phyloP scores from a whole-genome alignment of 257 asterid species.

The Solanum dulcamara region DNA sequence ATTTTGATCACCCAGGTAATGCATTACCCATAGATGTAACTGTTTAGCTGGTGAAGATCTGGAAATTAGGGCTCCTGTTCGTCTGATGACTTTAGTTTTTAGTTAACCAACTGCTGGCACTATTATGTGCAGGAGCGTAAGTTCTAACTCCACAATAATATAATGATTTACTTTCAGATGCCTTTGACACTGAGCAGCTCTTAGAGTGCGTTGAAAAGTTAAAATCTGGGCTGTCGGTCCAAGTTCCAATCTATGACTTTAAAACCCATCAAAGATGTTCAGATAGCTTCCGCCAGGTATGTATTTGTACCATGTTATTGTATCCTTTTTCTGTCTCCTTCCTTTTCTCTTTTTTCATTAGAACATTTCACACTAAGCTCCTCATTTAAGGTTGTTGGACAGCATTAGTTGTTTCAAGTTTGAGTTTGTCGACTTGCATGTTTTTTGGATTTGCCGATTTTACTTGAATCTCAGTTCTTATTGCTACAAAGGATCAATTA shows the following conservation, averaged over 20 bases:
- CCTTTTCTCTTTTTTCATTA: not conserved
- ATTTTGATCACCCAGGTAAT: slow-evolving; percentile 97
- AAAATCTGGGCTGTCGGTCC: slow-evolving; percentile 64
- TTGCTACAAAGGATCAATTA: not conserved
- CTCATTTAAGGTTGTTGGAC: not conserved
- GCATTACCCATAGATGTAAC: not conserved
- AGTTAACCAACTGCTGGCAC: not conserved
- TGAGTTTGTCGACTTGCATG: not conserved
- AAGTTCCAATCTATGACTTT: slow-evolving; percentile 89
- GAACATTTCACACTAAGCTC: not conserved
- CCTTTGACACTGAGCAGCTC: slow-evolving; percentile 97
- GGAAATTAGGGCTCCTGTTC: not conserved
- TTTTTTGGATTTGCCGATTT: not conserved
- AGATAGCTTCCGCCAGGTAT: slow-evolving; percentile 89
- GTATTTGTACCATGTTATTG: not conserved
- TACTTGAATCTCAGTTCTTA: not conserved
- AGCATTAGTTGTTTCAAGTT: not conserved
- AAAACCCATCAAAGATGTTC: slow-evolving; percentile 82
- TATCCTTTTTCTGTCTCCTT: not conserved
- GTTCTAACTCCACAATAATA: not conserved
- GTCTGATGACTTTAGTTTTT: not conserved
- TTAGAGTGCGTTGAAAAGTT: slow-evolving; percentile 74
- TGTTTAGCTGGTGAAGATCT: not conserved
- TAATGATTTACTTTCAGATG: slow-evolving; percentile 44
- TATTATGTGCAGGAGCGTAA: not conserved